Evolutionary conservation across 1,284 basidiomycete species (phyloP), one percentile per base, ranked within the genome.

Genomic region (Dichomitus squalens): DNA sequence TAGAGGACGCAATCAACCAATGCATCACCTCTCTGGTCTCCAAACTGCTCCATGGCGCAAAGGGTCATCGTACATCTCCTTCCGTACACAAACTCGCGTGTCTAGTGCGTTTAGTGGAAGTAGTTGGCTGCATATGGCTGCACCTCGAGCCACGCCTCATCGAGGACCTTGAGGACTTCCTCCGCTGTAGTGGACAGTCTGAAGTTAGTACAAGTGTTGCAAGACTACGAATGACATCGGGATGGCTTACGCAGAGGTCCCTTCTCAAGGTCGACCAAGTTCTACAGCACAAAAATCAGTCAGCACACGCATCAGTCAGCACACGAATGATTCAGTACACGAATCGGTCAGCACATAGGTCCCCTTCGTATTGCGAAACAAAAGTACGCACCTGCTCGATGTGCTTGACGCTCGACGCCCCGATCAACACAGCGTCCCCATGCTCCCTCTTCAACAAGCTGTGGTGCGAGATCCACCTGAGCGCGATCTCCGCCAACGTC

Each of bases 381-480:
- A n/a, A 18, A 41, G 16, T 14, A 52, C 51, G 33, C 47, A 76
- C 78, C 71, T 79, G 71, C 65, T 83, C 74, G 53, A 84, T 78
- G 60, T 84, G 82, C 34, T 74, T 69, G 58, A 79, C 49, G 48
- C 74, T 82, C 7, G 78, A 80, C 9, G 81, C 81, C 14, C 82
- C 82, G 54, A 84, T 82, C 21, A 84, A 69, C 29, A 84, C 70
- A 36, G 79, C 69, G 62, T 84, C 82, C 2, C 79, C 78, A 40
- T 74, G 61, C 63, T 82, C 77, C 36, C 76, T 72, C 57, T 74
- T 78, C 67, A 84, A 63, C 21, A 75, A 52, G 55, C 80, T 80
- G 65, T 84, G 82, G 60, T 83, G 78, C n/a, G 76, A 77, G 46
- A 83, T 66, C 82, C 82, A 84, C 34, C 82, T 77, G n/a, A 84